These are phyloP conservation scores for Serpula lacrymans DNA, from an alignment of 768 basidiomycete species.

Conservation along the genomic window DNA sequence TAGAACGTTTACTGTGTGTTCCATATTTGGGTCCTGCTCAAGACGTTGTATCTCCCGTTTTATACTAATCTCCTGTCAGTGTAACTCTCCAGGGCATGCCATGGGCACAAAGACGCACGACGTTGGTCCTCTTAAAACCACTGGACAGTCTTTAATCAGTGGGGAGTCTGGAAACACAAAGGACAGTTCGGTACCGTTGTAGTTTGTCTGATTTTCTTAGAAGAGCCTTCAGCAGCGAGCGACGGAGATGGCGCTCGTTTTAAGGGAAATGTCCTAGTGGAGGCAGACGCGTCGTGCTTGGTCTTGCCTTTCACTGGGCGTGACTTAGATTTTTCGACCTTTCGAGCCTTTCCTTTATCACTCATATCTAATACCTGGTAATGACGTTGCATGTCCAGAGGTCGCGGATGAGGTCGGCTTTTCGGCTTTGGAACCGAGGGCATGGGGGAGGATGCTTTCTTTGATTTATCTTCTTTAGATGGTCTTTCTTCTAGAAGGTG, in stretches of 20 bases:
- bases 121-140: constrained; percentile 47
- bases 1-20: constrained; percentile 33
- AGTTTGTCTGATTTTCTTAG: constrained; percentile 42
- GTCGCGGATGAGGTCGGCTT: background rate
- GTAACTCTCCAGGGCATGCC: background rate
- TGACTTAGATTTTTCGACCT: background rate
- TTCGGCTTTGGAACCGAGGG: background rate
- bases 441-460: background rate
- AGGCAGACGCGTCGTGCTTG: background rate
- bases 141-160: constrained; percentile 54
- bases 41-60: constrained; percentile 42
- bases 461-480: background rate
- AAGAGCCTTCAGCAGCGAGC: constrained; percentile 18
- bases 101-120: constrained; percentile 37
- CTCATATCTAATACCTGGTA: background rate
- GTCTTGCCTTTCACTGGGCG: background rate
- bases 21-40: constrained; percentile 35
- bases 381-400: background rate
- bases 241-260: constrained; percentile 36
- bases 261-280: constrained; percentile 15
- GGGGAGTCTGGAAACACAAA: constrained; percentile 46
- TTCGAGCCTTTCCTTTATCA: constrained; percentile 1
- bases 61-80: constrained; percentile 31
- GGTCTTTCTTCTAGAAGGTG: constrained; percentile 42
- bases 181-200: constrained; percentile 35